These are phyloP conservation scores for Geopyxis carbonaria DNA, from an alignment of 495 filamentous ascomycete genomes.

Conservation along the genomic window DNA sequence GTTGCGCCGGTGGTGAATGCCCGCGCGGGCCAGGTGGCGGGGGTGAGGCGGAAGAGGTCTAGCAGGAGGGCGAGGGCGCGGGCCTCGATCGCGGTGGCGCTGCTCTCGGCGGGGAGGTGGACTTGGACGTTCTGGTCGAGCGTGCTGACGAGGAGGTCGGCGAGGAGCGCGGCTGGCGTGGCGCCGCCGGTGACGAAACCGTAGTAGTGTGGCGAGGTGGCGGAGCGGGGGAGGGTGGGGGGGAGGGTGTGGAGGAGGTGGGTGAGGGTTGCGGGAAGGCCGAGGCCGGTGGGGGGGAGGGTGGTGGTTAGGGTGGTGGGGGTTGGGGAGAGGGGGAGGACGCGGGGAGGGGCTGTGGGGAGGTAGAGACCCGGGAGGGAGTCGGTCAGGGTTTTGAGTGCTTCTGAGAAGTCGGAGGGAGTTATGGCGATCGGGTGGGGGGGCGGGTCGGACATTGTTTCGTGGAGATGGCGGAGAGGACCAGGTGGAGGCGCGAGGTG, in stretches of 20 bases:
- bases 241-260: conserved; percentile 5
- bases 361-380: too few species aligned
- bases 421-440: too few species aligned
- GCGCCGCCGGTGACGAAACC: conserved; percentile 75
- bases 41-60: conserved; percentile 46
- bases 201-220: conserved; percentile 42
- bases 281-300: conserved; percentile 1
- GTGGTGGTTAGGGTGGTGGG: too few species aligned
- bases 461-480: too few species aligned
- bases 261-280: conserved; percentile 1
- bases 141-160: conserved; percentile 60
- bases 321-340: too few species aligned
- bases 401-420: too few species aligned
- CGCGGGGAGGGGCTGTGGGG: too few species aligned
- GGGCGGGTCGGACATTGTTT: too few species aligned
- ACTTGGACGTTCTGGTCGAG: conserved; percentile 78
- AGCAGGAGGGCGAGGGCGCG: conserved; percentile 49
- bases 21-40: conserved; percentile 35
- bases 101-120: conserved; percentile 57
- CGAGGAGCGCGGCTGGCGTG: conserved; percentile 67
- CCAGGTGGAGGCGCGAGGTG: too few species aligned
- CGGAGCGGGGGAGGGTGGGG: conserved; percentile 13
- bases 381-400: too few species aligned
- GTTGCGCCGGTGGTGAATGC: conserved; percentile 88
- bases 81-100: conserved; percentile 59